phyloP scores from a whole-genome alignment of 148 eudicot genomes.

The Salicornia ramosissima region DNA sequence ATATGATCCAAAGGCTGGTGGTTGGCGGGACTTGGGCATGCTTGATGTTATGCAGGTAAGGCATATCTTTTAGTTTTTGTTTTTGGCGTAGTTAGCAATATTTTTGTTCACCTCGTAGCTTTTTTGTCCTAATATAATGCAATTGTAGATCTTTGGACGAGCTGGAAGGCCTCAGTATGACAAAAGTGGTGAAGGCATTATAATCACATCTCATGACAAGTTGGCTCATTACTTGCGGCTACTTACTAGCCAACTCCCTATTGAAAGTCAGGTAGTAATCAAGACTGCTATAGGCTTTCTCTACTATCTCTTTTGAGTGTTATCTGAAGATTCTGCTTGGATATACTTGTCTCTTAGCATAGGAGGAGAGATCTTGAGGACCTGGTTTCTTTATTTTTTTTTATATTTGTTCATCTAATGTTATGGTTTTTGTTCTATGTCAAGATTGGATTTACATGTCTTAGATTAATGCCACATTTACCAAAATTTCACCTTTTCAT shows the following conservation, averaged over 20 bases:
- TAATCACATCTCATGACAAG: slow-evolving; percentile 89
- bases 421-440: not conserved
- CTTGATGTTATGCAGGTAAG: slow-evolving; percentile 99
- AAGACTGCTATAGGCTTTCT: slow-evolving; percentile 3
- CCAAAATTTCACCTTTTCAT: not conserved
- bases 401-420: not conserved
- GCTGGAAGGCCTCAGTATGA: slow-evolving; percentile 99
- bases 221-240: slow-evolving; percentile 85
- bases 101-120: not conserved
- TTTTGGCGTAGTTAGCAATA: slow-evolving; percentile 6
- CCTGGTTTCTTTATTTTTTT: not conserved
- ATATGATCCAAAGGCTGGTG: slow-evolving; percentile 99
- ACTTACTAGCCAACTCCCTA: slow-evolving; percentile 93
- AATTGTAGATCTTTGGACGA: slow-evolving; percentile 87
- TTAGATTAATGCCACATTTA: not conserved
- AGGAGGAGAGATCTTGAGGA: not conserved
- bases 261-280: slow-evolving; percentile 86
- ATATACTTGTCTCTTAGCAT: not conserved
- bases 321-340: not conserved
- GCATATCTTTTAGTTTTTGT: not conserved
- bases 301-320: not conserved
- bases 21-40: slow-evolving; percentile 98
- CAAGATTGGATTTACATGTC: not conserved
- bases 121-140: slow-evolving; percentile 2
- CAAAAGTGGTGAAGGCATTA: slow-evolving; percentile 99